These are phyloP conservation scores for Penicillium expansum DNA, from an alignment of 2,329 filamentous ascomycete genomes.

Conservation along the genomic window DNA sequence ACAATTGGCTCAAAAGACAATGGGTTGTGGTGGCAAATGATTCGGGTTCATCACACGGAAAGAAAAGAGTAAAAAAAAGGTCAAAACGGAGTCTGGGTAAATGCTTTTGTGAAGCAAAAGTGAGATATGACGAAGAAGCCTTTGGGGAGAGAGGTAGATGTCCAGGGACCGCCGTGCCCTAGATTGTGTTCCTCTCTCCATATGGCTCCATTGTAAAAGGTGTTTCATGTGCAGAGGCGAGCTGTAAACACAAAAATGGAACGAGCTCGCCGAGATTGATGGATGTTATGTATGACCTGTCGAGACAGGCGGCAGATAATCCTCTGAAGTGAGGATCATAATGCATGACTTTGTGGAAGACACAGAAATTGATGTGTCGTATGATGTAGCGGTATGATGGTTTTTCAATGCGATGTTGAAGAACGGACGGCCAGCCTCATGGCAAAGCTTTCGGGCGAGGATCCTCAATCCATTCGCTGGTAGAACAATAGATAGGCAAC, in stretches of 20 bases:
- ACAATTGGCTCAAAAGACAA: slow-evolving; percentile 5
- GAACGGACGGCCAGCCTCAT: background rate
- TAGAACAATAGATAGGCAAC: slow-evolving; percentile 97
- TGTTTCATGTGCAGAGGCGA: slow-evolving; percentile 5
- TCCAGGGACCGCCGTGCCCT: slow-evolving; percentile 9
- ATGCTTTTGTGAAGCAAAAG: slow-evolving; percentile 2
- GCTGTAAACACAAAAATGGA: background rate
- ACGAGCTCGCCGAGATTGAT: slow-evolving; percentile 1
- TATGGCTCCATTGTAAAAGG: background rate
- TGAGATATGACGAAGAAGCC: background rate
- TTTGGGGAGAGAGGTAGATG: background rate
- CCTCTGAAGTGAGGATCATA: slow-evolving; percentile 6
- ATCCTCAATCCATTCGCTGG: slow-evolving; percentile 60
- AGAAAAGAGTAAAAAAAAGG: background rate
- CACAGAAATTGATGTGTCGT: slow-evolving; percentile 1
- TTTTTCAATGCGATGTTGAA: slow-evolving; percentile 1
- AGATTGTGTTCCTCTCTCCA: background rate
- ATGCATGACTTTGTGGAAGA: slow-evolving; percentile 7
- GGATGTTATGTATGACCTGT: slow-evolving; percentile 16
- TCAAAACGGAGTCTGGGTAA: background rate
- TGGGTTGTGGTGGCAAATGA: background rate
- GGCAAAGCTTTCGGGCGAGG: background rate
- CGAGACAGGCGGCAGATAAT: slow-evolving; percentile 1
- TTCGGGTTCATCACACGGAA: background rate
- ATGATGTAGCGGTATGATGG: slow-evolving; percentile 13